Conservation (phyloP, 2,329 filamentous ascomycete genomes). For the Cercospora sp. region DNA sequence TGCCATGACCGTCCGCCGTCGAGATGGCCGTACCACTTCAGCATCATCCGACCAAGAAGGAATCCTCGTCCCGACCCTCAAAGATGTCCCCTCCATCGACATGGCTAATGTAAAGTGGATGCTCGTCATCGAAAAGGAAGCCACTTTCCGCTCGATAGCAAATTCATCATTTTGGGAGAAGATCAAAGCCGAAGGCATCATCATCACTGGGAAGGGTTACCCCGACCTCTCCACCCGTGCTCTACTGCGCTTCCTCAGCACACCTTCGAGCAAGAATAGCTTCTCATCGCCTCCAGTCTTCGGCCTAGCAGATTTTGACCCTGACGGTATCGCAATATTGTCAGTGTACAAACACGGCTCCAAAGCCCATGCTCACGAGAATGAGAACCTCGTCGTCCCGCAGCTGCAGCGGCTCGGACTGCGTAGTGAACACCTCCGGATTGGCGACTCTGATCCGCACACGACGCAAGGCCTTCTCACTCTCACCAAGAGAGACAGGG, state of each 20-base stretch:
- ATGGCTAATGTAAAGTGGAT: slow-evolving; percentile 61
- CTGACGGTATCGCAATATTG: slow-evolving; percentile 72
- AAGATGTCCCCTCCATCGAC: slow-evolving; percentile 53
- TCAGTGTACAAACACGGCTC: slow-evolving; percentile 73
- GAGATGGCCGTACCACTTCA: slow-evolving; percentile 47
- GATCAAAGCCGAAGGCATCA: slow-evolving; percentile 58
- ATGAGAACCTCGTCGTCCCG: slow-evolving; percentile 50
- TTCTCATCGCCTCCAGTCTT: slow-evolving; percentile 54
- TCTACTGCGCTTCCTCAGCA: slow-evolving; percentile 60
- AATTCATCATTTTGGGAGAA: slow-evolving; percentile 58
- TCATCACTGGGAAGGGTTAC: slow-evolving; percentile 79
- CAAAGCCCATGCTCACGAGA: slow-evolving; percentile 62
- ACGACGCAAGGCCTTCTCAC: slow-evolving; percentile 48
- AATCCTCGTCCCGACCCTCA: slow-evolving; percentile 59
- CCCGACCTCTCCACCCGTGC: slow-evolving; percentile 71
- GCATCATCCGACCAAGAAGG: slow-evolving; percentile 55
- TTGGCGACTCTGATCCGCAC: slow-evolving; percentile 30
- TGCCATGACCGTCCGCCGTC: slow-evolving; percentile 51
- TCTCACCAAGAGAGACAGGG: slow-evolving; percentile 60
- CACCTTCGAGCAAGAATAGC: slow-evolving; percentile 48
- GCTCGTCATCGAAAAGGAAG: slow-evolving; percentile 79
- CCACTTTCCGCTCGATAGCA: slow-evolving; percentile 70
- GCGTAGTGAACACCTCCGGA: slow-evolving; percentile 39
- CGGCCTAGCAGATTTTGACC: slow-evolving; percentile 72
- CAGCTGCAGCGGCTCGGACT: slow-evolving; percentile 66